phyloP scores from a whole-genome alignment of 768 basidiomycete species.

The Glaciozyma martinii region DNA sequence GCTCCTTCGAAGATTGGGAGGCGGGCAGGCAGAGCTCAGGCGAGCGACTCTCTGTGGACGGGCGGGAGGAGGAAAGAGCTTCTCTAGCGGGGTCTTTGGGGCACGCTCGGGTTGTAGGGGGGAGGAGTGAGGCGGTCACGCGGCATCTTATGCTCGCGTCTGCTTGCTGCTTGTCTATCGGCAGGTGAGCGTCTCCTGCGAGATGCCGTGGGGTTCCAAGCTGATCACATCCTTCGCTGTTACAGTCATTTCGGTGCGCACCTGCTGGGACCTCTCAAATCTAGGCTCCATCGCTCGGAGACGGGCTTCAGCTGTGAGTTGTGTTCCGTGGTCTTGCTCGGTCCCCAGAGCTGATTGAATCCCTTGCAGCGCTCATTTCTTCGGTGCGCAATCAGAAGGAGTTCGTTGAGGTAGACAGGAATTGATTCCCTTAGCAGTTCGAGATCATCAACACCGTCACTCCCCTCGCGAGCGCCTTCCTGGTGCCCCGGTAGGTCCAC shows the following conservation, averaged over 20 bases:
- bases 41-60: too few species aligned
- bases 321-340: conserved; percentile 49
- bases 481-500: conserved; percentile 40
- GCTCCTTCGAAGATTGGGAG: too few species aligned
- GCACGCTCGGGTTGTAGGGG: not conserved
- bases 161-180: conserved; percentile 63
- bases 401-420: too few species aligned
- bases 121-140: not conserved
- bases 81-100: too few species aligned
- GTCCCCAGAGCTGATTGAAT: conserved; percentile 69
- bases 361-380: conserved; percentile 58
- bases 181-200: conserved; percentile 49
- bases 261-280: conserved; percentile 67
- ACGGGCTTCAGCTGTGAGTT: not conserved
- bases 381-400: too few species aligned
- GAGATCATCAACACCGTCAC: conserved; percentile 69
- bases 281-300: conserved; percentile 24
- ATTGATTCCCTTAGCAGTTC: too few species aligned
- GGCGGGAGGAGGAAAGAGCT: too few species aligned
- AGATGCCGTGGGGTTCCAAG: not conserved
- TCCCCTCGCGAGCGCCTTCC: conserved; percentile 64
- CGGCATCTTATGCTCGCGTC: conserved; percentile 53
- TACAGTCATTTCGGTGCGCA: conserved; percentile 52
- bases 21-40: too few species aligned
- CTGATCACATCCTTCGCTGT: not conserved